phyloP scores from a whole-genome alignment of 192 early-diverging fungal species.

The Paraglomus brasilianum region DNA sequence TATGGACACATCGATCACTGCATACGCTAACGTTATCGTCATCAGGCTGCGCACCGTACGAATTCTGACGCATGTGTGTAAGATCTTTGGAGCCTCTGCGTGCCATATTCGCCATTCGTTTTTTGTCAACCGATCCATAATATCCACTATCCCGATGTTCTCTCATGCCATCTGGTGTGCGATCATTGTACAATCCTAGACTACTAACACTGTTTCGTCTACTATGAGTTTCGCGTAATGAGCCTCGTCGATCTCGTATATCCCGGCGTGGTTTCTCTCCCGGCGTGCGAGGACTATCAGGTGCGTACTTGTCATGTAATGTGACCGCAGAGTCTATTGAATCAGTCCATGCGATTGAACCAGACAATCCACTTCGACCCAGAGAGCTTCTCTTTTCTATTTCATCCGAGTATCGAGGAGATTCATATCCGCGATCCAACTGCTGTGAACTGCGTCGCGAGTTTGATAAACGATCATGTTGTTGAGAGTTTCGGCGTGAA shows the following conservation, averaged over 20 bases:
- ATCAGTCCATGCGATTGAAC: too few species aligned
- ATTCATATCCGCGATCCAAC: background rate
- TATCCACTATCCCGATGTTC: conserved; percentile 23
- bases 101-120: conserved; percentile 22
- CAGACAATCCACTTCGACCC: background rate
- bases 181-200: conserved; percentile 12
- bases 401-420: background rate
- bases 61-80: conserved; percentile 8
- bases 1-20: conserved; percentile 16
- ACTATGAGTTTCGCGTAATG: background rate
- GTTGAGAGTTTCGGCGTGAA: background rate
- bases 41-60: conserved; percentile 4
- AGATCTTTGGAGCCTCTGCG: conserved; percentile 21
- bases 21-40: conserved; percentile 1
- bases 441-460: background rate
- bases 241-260: background rate
- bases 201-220: conserved; percentile 26
- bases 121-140: conserved; percentile 11
- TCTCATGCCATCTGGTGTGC: background rate
- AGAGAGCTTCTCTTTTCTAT: background rate
- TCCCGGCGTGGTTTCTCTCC: background rate
- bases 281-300: background rate
- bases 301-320: background rate
- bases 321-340: background rate
- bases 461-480: background rate